A percentile compares a stretch with the other conserved stretches of the same genome.
phyloP scores from a whole-genome alignment of 2,329 filamentous ascomycete genomes.

The Ophiocordyceps unilateralis region DNA sequence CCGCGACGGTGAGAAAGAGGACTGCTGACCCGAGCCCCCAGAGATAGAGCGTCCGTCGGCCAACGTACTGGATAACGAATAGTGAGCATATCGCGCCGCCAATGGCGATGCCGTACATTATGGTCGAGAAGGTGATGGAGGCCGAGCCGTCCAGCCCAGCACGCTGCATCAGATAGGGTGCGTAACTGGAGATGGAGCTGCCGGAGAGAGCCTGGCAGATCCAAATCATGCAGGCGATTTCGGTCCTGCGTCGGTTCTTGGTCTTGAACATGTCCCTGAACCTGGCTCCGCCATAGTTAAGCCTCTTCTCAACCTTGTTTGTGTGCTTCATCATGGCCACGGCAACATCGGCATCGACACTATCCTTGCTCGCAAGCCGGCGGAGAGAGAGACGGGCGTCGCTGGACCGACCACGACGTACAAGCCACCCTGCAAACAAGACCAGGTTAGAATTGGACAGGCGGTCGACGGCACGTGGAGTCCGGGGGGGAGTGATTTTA shows the following conservation, averaged over 20 bases:
- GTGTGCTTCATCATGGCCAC: constrained; percentile 38
- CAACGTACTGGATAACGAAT: constrained; percentile 29
- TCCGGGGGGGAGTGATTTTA: constrained; percentile 13
- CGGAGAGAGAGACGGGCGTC: constrained; percentile 18
- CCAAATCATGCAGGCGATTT: constrained; percentile 32
- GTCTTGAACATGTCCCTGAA: constrained; percentile 36
- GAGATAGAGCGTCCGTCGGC: constrained; percentile 32
- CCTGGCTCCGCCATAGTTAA: constrained; percentile 20
- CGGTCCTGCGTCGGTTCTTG: constrained; percentile 32
- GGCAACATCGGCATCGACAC: constrained; percentile 27
- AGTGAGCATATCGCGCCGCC: constrained; percentile 33
- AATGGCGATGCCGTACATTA: constrained; percentile 30
- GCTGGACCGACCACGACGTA: constrained; percentile 23
- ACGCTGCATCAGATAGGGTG: constrained; percentile 26
- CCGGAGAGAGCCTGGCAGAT: constrained; percentile 30
- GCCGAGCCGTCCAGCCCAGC: constrained; percentile 26
- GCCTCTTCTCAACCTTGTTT: constrained; percentile 27
- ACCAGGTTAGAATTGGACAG: too few relatives aligned
- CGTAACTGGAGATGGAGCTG: constrained; percentile 31
- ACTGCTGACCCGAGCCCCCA: constrained; percentile 16
- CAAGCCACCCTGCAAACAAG: constrained; percentile 24
- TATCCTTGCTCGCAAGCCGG: constrained; percentile 20
- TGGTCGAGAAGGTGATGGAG: constrained; percentile 28
- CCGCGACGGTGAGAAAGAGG: constrained; percentile 19
- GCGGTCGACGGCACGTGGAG: too few relatives aligned